phyloP scores from a whole-genome alignment of 148 eudicot genomes.

The Fagopyrum tataricum region DNA sequence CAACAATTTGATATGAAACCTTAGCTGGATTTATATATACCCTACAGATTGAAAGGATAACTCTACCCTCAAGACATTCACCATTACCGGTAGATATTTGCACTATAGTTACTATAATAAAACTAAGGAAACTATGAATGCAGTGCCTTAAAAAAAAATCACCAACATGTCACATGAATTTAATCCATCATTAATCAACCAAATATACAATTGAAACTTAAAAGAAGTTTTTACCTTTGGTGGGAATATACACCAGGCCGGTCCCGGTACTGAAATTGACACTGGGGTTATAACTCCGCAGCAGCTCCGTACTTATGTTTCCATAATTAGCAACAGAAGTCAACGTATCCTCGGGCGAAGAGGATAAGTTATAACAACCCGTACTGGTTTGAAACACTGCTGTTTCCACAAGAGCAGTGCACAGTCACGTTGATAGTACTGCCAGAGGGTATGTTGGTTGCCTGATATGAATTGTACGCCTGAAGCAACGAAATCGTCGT shows the following conservation, averaged over 20 bases:
- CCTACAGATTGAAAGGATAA: neutral
- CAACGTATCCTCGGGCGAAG: constrained; percentile 43
- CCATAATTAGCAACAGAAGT: constrained; percentile 23
- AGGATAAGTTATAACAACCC: constrained; percentile 76
- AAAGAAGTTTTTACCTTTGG: constrained; percentile 37
- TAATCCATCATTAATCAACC: neutral
- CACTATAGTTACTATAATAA: neutral
- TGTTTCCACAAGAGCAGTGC: constrained; percentile 77
- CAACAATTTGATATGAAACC: neutral
- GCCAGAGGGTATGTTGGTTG: constrained; percentile 25
- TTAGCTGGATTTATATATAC: neutral
- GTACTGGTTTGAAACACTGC: constrained; percentile 45
- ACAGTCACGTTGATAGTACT: constrained; percentile 47
- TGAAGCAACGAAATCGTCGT: constrained; percentile 35
- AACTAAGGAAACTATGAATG: neutral
- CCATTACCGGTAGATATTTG: neutral
- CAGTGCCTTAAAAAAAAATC: neutral
- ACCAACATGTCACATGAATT: neutral
- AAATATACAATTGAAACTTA: neutral
- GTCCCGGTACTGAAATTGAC: constrained; percentile 44
- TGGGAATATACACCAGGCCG: constrained; percentile 67
- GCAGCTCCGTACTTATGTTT: constrained; percentile 38
- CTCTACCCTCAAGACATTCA: neutral
- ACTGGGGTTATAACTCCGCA: constrained; percentile 54
- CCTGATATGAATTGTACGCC: constrained; percentile 31